phyloP scores from a whole-genome alignment of 2,329 filamentous ascomycete genomes.

The Aspergillus melleus region DNA sequence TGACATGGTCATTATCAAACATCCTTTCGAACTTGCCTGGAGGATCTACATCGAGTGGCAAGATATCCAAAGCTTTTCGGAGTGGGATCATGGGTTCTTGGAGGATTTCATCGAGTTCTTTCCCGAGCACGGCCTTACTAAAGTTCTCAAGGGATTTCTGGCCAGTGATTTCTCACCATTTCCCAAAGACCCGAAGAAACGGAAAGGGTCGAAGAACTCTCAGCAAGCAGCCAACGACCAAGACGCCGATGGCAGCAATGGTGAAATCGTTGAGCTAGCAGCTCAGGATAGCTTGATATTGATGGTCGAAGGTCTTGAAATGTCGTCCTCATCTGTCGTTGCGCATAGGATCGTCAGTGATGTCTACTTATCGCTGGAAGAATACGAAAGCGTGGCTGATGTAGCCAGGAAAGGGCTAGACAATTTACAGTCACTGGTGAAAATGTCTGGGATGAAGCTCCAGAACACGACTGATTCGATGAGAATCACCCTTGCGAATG shows the following conservation, averaged over 20 bases:
- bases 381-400: slow-evolving; percentile 79
- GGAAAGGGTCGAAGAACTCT: slow-evolving; percentile 9
- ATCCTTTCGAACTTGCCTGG: slow-evolving; percentile 88
- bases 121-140: slow-evolving; percentile 76
- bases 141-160: slow-evolving; percentile 79
- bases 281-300: slow-evolving; percentile 78
- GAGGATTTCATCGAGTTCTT: slow-evolving; percentile 81
- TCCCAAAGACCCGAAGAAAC: slow-evolving; percentile 50
- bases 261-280: slow-evolving; percentile 53
- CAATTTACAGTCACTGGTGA: slow-evolving; percentile 60
- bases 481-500: slow-evolving; percentile 77
- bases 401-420: slow-evolving; percentile 72
- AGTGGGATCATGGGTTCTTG: slow-evolving; percentile 76
- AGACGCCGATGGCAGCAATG: slow-evolving; percentile 33
- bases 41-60: slow-evolving; percentile 87
- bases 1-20: slow-evolving; percentile 95
- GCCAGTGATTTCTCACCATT: slow-evolving; percentile 84
- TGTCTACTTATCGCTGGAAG: slow-evolving; percentile 81
- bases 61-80: slow-evolving; percentile 70
- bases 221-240: slow-evolving; percentile 6
- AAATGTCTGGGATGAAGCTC: slow-evolving; percentile 68
- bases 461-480: slow-evolving; percentile 71
- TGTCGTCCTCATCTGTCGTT: slow-evolving; percentile 68
- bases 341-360: slow-evolving; percentile 80
- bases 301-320: slow-evolving; percentile 71